Evolutionary conservation across 257 asterid genomes (phyloP).

Genomic region (Ilex aquifolium): DNA sequence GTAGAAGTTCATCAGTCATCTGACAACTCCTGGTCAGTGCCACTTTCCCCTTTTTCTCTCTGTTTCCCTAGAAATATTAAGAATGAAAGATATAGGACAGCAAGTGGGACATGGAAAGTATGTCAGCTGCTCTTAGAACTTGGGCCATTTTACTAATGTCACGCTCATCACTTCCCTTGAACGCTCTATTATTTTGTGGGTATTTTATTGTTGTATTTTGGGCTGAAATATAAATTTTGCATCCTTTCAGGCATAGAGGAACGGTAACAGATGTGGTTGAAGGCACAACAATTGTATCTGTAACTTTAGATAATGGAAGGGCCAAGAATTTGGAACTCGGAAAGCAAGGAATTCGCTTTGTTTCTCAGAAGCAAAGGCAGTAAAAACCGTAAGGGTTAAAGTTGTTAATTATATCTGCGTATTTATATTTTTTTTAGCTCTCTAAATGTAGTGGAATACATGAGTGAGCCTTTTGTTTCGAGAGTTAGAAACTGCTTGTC

Average conservation of each 20-base stretch:
- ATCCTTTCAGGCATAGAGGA: conserved; percentile 49
- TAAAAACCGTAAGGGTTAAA: not conserved
- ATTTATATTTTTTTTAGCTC: too few relatives aligned
- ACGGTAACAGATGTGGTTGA: conserved; percentile 53
- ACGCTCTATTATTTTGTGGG: not conserved
- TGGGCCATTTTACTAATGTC: too few relatives aligned
- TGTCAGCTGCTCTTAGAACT: too few relatives aligned
- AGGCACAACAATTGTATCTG: conserved; percentile 61
- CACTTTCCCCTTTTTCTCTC: not conserved
- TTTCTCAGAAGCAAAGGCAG: conserved; percentile 68
- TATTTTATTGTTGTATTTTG: not conserved
- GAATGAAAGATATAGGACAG: too few relatives aligned
- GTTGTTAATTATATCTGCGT: too few relatives aligned
- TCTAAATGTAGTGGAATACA: too few relatives aligned
- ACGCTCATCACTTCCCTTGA: too few relatives aligned
- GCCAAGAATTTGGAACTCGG: conserved; percentile 75
- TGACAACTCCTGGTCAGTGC: conserved; percentile 67
- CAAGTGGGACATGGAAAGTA: too few relatives aligned
- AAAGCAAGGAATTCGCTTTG: conserved; percentile 86
- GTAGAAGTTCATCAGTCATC: conserved; percentile 88
- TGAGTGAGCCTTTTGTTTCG: too few relatives aligned
- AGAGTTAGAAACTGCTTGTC: too few relatives aligned
- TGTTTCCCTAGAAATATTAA: too few relatives aligned
- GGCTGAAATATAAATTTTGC: not conserved
- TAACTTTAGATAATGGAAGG: conserved; percentile 73